A percentile compares a stretch with the other conserved stretches of the same genome.
phyloP scores from a whole-genome alignment of 192 early-diverging fungal species.

The Entomortierella parvispora region DNA sequence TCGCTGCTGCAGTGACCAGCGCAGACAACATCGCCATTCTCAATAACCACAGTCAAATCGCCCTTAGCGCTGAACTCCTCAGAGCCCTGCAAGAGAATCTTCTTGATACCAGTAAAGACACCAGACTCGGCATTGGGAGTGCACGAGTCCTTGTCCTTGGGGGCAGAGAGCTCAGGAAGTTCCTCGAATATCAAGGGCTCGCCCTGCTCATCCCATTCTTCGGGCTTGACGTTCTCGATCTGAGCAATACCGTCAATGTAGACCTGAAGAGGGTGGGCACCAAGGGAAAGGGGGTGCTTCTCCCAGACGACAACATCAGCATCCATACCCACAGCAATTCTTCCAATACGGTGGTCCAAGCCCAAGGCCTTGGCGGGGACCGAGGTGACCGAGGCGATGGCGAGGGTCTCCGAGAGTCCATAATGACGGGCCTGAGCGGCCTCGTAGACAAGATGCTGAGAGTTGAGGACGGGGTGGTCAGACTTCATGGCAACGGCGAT shows the following conservation, averaged over 20 bases:
- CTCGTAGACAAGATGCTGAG: conserved; percentile 79
- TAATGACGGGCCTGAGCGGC: conserved; percentile 80
- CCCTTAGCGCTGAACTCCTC: conserved; percentile 40
- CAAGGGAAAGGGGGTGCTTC: conserved; percentile 71
- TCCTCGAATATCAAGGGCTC: conserved; percentile 23
- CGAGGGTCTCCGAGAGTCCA: conserved; percentile 66
- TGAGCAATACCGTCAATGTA: conserved; percentile 77
- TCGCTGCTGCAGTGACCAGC: conserved; percentile 39
- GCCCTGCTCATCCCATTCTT: conserved; percentile 18
- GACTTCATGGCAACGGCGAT: conserved; percentile 80
- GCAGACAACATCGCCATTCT: conserved; percentile 68
- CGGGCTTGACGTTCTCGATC: conserved; percentile 52
- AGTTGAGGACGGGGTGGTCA: conserved; percentile 83
- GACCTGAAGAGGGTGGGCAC: conserved; percentile 79
- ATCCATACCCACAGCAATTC: conserved; percentile 73
- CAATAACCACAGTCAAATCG: conserved; percentile 60
- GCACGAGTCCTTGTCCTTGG: conserved; percentile 37
- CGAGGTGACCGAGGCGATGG: conserved; percentile 74
- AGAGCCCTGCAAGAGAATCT: conserved; percentile 49
- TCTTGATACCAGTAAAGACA: conserved; percentile 42
- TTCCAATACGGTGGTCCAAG: conserved; percentile 72
- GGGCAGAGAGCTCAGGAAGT: conserved; percentile 20
- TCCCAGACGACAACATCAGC: conserved; percentile 87
- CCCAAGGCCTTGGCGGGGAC: conserved; percentile 78
- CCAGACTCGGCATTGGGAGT: conserved; percentile 27